Evolutionary conservation across 2,329 filamentous ascomycete genomes (phyloP).

Genomic region (Volutella citrinella): DNA sequence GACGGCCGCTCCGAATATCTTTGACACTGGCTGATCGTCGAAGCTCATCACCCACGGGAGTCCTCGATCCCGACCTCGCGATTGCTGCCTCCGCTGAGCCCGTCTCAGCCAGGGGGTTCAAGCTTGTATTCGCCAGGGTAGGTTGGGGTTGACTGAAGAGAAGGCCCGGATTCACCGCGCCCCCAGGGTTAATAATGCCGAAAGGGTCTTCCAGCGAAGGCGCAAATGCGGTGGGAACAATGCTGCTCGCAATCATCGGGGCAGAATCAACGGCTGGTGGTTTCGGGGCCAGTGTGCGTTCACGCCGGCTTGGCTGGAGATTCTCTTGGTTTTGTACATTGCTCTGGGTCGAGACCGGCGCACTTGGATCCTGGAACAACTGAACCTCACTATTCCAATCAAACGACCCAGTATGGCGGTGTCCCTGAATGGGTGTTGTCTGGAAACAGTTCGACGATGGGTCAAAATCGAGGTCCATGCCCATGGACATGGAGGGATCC

Average conservation of each 20-base stretch:
- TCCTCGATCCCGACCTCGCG: slow-evolving; percentile 22
- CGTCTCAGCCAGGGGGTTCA: slow-evolving; percentile 26
- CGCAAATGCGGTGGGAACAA: slow-evolving; percentile 42
- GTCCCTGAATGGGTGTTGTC: slow-evolving; percentile 27
- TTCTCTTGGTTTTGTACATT: slow-evolving; percentile 39
- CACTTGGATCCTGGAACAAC: slow-evolving; percentile 49
- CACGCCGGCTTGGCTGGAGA: slow-evolving; percentile 37
- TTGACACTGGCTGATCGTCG: slow-evolving; percentile 45
- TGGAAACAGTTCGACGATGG: slow-evolving; percentile 42
- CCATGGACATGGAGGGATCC: slow-evolving; percentile 51
- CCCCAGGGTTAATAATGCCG: slow-evolving; percentile 41
- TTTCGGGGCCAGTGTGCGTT: slow-evolving; percentile 50
- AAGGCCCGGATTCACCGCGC: slow-evolving; percentile 58
- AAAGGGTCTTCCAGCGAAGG: slow-evolving; percentile 50
- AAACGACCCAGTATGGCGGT: slow-evolving; percentile 49
- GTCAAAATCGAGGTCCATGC: slow-evolving; percentile 60
- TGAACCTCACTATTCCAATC: slow-evolving; percentile 57
- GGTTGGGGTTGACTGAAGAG: slow-evolving; percentile 53
- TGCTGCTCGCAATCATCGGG: slow-evolving; percentile 16
- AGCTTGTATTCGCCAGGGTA: slow-evolving; percentile 41
- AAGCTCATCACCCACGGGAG: slow-evolving; percentile 32
- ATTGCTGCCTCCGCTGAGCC: slow-evolving; percentile 27
- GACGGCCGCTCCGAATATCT: slow-evolving; percentile 40
- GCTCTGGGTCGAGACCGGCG: slow-evolving; percentile 28
- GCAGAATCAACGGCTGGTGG: slow-evolving; percentile 33